Evolutionary conservation across 768 basidiomycete species (phyloP), one percentile per base, ranked within the genome.

Genomic region (Lentinula aciculospora): DNA sequence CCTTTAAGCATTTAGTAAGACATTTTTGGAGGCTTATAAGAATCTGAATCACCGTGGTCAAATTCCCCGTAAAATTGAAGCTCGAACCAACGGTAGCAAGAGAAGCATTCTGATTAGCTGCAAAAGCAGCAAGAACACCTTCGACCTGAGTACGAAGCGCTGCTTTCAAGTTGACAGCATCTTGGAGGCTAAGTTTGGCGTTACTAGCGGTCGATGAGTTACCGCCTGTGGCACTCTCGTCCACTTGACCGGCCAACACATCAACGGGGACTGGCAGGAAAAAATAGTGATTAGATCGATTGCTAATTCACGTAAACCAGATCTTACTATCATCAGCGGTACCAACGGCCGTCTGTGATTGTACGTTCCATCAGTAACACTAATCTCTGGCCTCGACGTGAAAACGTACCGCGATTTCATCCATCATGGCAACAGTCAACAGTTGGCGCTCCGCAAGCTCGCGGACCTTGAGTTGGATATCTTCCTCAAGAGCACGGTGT

Each of bases 231-330:
- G 60, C 60, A 21, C 57, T 53, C 9, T 59, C 58, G 53, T 66
- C 65, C 54, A 63, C 60, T 46, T 63, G 62, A 49, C 65, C 65
- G 12, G 65, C 65, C 9, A 66, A 57, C 9, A 49, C 56, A 56
- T 66, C 65, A 44, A 66, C 62, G 61, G 65, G 65, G 59, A 66
- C 64, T 60, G 61, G 58, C 58, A 9, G 62, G n/a, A n/a, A n/a
- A 63, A 25, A 59, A 63, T 3, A 45, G 8, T 19, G 17, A 47
- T 27, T 19, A 57, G 21, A 42, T 0, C n/a, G 13, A 42, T 36
- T 27, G 17, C 9, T 3, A 45, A 29, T 29, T 6, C 15, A 25
- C 27, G 19, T 3, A 37, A 23, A 31, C 10, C 10, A 21, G 15
- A 19, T 4, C 53, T 44, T 8, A 55, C 53, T 64, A 58, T 66